Evolutionary conservation across 2,329 filamentous ascomycete species (phyloP), one percentile per base, ranked within the genome.

Genomic region (Aspergillus ibericus): DNA sequence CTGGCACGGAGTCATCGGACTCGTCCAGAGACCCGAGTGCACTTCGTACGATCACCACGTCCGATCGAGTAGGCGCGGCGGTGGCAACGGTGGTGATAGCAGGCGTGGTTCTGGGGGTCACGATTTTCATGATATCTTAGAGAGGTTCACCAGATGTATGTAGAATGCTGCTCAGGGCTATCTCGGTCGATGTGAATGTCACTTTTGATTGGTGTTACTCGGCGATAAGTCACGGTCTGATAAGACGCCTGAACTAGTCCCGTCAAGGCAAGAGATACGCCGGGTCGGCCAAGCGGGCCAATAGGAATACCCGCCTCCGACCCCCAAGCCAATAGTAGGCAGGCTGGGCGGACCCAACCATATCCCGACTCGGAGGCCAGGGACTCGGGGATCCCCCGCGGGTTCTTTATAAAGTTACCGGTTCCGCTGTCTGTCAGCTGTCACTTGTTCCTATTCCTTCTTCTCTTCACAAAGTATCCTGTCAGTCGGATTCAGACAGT

Each of bases 71-170:
- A 12, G 69, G 69, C 5, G 72, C 71, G 4, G 66, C 48, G 5
- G 61, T 72, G 46, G 25, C 70, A 51, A 72, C 70, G 13, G 70
- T 73, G 3, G 29, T 76, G 7, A 58, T 76, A 46, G 59, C 60
- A 8, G 42, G 65, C 1, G 59, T 61, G 51, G 40, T 63, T 18
- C 62, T 66, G 44, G 55, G 47, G n/a, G 42, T 52, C 7, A 13
- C 25, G 7, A 16, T 29, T 6, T 40, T 53, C 15, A 40, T 53
- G 50, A n/a, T 38, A 35, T 27, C 34, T 3, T 51, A 51, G 48
- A 9, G 10, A n/a, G 32, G 13, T 40, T 25, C 3, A 25, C 22
- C 22, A 25, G 5, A 18, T 20, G 8, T 15, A 7, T n/a, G n/a
- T n/a, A n/a, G n/a, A n/a, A n/a, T n/a, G n/a, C n/a, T n/a, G n/a